Conservation (phyloP, 169 alveolate species). For the Plasmodium adleri region DNA sequence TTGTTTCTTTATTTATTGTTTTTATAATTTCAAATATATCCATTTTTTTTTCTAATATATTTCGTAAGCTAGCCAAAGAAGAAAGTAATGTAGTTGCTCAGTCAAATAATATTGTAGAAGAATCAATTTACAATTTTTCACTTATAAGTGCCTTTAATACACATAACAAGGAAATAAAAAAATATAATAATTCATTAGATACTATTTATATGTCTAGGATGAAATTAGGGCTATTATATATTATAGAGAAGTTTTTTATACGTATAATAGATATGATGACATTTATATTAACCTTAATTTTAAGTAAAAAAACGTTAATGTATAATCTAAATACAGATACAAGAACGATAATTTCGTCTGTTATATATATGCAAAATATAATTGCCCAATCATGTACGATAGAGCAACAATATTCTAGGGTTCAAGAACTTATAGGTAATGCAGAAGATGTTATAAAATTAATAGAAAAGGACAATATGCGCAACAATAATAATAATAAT, state of each 20-base stretch:
- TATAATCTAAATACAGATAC: constrained; percentile 17
- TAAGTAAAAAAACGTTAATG: constrained; percentile 27
- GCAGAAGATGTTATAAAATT: constrained; percentile 56
- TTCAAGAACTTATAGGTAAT: constrained; percentile 69
- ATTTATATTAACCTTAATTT: constrained; percentile 29
- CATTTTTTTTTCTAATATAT: constrained; percentile 46
- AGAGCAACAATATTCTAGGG: constrained; percentile 73
- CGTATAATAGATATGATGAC: constrained; percentile 53
- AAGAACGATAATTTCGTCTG: constrained; percentile 50
- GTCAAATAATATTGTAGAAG: constrained; percentile 54
- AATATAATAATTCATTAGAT: constrained; percentile 37
- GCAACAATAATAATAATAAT: neutral
- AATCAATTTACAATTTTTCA: constrained; percentile 30
- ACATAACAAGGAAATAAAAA: constrained; percentile 37
- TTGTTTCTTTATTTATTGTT: constrained; percentile 55
- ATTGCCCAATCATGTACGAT: constrained; percentile 61
- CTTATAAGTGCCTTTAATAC: constrained; percentile 52
- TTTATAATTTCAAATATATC: constrained; percentile 48
- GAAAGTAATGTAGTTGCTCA: constrained; percentile 51
- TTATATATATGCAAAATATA: constrained; percentile 65
- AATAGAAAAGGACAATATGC: constrained; percentile 39
- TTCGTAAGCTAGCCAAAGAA: constrained; percentile 64
- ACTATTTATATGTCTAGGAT: constrained; percentile 25
- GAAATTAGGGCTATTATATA: constrained; percentile 67
- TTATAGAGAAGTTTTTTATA: constrained; percentile 32